Conservation (phyloP, 164 flowering plant species). For the Annona squamosa region DNA sequence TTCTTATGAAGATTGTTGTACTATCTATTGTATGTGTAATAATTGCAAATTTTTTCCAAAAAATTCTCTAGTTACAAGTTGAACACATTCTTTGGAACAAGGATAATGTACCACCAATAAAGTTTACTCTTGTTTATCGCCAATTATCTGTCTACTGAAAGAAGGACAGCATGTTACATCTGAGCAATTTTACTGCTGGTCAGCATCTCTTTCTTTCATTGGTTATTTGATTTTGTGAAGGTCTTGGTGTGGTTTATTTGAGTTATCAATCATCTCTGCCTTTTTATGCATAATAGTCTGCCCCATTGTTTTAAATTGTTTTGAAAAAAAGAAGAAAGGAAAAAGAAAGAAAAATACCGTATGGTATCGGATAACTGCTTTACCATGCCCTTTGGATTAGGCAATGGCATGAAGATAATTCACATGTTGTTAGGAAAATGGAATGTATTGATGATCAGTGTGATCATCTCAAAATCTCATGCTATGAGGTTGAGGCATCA, state of each 20-base stretch:
- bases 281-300: too few species aligned
- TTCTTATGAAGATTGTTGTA: constrained; percentile 7
- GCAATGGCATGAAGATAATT: background rate
- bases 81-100: background rate
- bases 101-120: background rate
- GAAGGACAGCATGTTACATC: background rate
- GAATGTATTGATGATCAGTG: background rate
- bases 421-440: background rate
- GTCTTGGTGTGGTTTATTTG: background rate
- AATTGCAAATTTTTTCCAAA: background rate
- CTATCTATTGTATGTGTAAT: background rate
- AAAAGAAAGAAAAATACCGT: too few species aligned
- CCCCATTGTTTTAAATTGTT: too few species aligned
- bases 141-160: background rate
- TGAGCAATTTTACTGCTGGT: too few species aligned
- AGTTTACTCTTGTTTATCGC: background rate
- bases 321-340: too few species aligned
- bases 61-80: background rate
- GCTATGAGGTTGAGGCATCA: background rate
- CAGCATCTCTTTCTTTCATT: background rate
- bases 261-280: background rate
- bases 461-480: background rate
- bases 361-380: background rate
- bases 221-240: background rate
- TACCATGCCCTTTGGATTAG: background rate